Evolutionary conservation across 129 eudicot genomes (phyloP).

Genomic region (Escallonia herrerae): DNA sequence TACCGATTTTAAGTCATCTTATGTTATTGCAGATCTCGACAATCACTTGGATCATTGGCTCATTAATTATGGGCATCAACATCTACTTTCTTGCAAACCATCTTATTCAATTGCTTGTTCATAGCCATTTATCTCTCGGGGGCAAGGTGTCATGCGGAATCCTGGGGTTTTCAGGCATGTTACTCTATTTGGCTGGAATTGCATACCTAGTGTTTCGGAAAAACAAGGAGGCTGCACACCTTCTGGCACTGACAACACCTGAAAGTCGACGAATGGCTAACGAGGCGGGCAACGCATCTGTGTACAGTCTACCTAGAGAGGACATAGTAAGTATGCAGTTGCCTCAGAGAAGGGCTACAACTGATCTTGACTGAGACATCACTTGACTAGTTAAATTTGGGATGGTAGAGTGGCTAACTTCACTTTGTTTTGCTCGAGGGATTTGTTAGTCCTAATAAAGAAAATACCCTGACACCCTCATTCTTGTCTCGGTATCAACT

Average conservation of each 20-base stretch:
- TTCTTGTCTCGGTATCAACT: too few species aligned
- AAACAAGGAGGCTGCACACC: constrained; percentile 57
- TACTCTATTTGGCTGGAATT: constrained; percentile 65
- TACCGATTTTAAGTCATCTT: not conserved
- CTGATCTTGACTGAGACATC: constrained; percentile 17
- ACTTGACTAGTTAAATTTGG: too few species aligned
- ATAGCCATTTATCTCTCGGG: constrained; percentile 43
- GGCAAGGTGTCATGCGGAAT: constrained; percentile 52
- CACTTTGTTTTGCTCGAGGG: too few species aligned
- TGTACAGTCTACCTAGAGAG: constrained; percentile 51
- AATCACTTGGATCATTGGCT: constrained; percentile 76
- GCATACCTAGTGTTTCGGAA: constrained; percentile 71
- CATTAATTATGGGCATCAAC: constrained; percentile 81
- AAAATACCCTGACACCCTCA: too few species aligned
- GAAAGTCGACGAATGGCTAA: constrained; percentile 36
- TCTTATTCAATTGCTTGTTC: constrained; percentile 52
- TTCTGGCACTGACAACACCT: constrained; percentile 53
- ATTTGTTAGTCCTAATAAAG: too few species aligned
- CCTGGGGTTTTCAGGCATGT: constrained; percentile 64
- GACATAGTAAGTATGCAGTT: constrained; percentile 85
- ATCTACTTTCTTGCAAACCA: constrained; percentile 67
- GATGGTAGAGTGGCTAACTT: too few species aligned
- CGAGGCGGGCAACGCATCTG: constrained; percentile 15
- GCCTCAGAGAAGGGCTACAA: constrained; percentile 46
- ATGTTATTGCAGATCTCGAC: constrained; percentile 56